Evolutionary conservation across 495 filamentous ascomycete genomes (phyloP).

Genomic region (Aspergillus kassunensis): DNA sequence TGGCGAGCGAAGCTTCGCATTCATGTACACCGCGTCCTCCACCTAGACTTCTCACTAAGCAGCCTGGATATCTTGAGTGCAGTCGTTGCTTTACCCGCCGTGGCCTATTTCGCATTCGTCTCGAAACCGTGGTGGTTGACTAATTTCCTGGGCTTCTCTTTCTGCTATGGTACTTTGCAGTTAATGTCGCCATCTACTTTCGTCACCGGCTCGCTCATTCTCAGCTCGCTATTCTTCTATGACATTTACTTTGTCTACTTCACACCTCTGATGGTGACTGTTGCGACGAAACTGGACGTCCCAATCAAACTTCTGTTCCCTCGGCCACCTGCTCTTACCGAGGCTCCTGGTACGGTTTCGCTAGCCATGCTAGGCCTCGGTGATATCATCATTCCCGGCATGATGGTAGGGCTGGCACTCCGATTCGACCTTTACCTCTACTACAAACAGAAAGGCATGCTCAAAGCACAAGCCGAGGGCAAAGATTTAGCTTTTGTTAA

Average conservation of each 20-base stretch:
- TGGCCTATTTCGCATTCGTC: constrained; percentile 66
- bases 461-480: constrained; percentile 34
- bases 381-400: constrained; percentile 90
- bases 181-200: constrained; percentile 91
- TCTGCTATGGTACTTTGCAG: constrained; percentile 77
- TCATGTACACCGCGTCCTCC: constrained; percentile 41
- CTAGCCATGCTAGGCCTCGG: constrained; percentile 88
- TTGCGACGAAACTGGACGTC: constrained; percentile 84
- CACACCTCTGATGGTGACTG: constrained; percentile 94
- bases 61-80: constrained; percentile 57
- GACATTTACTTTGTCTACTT: constrained; percentile 98
- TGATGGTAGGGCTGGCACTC: constrained; percentile 82
- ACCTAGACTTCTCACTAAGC: constrained; percentile 44
- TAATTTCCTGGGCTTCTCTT: constrained; percentile 81
- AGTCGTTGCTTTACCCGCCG: constrained; percentile 52
- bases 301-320: constrained; percentile 92
- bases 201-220: constrained; percentile 70
- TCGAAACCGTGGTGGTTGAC: constrained; percentile 75
- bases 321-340: constrained; percentile 46
- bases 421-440: constrained; percentile 86
- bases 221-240: constrained; percentile 81
- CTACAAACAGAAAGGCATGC: constrained; percentile 59
- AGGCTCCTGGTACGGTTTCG: constrained; percentile 37
- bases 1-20: constrained; percentile 46
- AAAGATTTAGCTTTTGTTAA: constrained; percentile 38